phyloP scores from a whole-genome alignment of 2,329 filamentous ascomycete genomes.

The Ceratocystis lukuohia region DNA sequence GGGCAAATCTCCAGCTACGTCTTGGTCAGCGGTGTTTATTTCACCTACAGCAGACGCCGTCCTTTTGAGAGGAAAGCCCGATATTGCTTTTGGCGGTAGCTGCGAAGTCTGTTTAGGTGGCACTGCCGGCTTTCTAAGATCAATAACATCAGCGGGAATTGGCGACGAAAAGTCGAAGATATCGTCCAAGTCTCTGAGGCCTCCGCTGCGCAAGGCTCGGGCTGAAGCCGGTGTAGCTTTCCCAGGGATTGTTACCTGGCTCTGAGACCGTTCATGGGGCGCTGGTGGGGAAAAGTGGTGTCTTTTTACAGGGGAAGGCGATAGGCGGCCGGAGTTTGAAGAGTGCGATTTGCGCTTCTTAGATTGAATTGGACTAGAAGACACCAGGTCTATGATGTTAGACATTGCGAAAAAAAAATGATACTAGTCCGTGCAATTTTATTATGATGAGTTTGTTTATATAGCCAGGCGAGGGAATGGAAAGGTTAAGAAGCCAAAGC shows the following conservation, averaged over 20 bases:
- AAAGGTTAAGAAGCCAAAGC: neutral
- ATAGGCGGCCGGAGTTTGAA: neutral
- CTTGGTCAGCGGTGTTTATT: neutral
- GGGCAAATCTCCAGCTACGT: neutral
- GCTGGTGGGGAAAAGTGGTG: neutral
- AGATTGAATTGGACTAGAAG: conserved; percentile 3
- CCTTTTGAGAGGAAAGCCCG: neutral
- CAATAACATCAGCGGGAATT: neutral
- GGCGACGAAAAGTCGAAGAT: neutral
- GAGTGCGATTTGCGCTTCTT: neutral
- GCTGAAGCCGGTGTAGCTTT: neutral
- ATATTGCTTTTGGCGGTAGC: neutral
- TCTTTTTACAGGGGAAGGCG: neutral
- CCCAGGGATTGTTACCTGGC: neutral
- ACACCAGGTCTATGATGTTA: conserved; percentile 3
- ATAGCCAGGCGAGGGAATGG: neutral
- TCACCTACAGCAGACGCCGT: neutral
- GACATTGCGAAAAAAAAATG: neutral
- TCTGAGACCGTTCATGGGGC: neutral
- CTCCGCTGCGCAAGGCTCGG: neutral
- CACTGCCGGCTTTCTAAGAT: neutral
- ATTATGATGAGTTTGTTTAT: neutral
- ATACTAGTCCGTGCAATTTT: neutral
- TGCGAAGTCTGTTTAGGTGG: neutral
- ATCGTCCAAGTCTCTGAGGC: neutral